These are phyloP conservation scores for Leishmania martiniquensis DNA, from an alignment of 208 protist species.

Conservation along the genomic window DNA sequence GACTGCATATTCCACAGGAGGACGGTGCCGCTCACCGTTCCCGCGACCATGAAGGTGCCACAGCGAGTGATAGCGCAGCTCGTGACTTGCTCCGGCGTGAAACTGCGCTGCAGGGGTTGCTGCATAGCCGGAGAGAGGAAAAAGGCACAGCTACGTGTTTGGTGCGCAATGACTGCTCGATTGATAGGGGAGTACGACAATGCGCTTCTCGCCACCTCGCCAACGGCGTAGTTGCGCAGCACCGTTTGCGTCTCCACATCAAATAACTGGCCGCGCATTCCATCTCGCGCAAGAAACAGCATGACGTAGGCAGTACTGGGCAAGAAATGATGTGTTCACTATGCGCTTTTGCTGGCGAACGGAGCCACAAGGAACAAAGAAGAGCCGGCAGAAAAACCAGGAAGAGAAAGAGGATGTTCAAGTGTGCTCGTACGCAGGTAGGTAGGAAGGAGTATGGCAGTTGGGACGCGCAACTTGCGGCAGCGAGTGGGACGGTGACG, in stretches of 20 bases:
- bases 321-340: background rate
- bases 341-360: background rate
- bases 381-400: background rate
- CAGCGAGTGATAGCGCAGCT: slow-evolving; percentile 54
- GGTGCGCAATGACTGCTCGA: slow-evolving; percentile 46
- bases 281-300: slow-evolving; percentile 71
- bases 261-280: slow-evolving; percentile 47
- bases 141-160: slow-evolving; percentile 53
- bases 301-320: slow-evolving; percentile 21
- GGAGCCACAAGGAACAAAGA: background rate
- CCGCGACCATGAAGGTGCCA: slow-evolving; percentile 71
- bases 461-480: background rate
- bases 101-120: slow-evolving; percentile 74
- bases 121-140: slow-evolving; percentile 67
- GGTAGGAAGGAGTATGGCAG: background rate
- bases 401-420: background rate
- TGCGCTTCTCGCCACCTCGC: slow-evolving; percentile 33
- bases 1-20: slow-evolving; percentile 73
- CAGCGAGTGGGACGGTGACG: background rate
- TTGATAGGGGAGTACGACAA: slow-evolving; percentile 49
- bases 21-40: slow-evolving; percentile 60
- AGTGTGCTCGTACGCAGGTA: too few species aligned
- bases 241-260: slow-evolving; percentile 56
- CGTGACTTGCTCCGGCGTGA: slow-evolving; percentile 64
- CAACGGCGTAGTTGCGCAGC: slow-evolving; percentile 54